phyloP scores from a whole-genome alignment of 2,329 filamentous ascomycete genomes.

The Pseudonectria foliicola region DNA sequence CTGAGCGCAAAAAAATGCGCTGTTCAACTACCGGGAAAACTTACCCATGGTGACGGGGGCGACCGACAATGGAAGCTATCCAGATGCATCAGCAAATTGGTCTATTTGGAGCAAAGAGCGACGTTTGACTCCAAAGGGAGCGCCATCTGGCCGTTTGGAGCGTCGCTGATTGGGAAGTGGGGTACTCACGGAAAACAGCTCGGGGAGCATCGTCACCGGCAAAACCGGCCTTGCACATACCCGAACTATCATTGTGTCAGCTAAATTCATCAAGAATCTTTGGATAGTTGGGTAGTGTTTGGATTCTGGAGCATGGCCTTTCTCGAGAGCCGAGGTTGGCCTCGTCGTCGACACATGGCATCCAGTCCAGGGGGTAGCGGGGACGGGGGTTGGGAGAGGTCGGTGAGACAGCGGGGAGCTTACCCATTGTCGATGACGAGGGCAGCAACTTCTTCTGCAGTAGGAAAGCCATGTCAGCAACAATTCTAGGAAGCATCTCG shows the following conservation, averaged over 20 bases:
- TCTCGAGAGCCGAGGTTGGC: background rate
- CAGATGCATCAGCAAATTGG: slow-evolving; percentile 28
- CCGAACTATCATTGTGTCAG: slow-evolving; percentile 66
- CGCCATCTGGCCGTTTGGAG: slow-evolving; percentile 13
- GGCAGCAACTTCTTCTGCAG: slow-evolving; percentile 97
- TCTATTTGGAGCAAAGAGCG: slow-evolving; percentile 5
- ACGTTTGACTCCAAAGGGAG: slow-evolving; percentile 2
- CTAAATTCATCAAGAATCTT: slow-evolving; percentile 1
- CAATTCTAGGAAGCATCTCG: slow-evolving; percentile 10
- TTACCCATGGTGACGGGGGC: slow-evolving; percentile 99
- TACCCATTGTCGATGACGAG: slow-evolving; percentile 99
- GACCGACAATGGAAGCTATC: slow-evolving; percentile 96
- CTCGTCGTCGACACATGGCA: slow-evolving; percentile 7
- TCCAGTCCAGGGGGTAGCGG: slow-evolving; percentile 12
- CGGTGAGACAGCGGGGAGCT: slow-evolving; percentile 46
- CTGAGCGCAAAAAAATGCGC: slow-evolving; percentile 9
- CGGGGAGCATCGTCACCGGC: slow-evolving; percentile 99
- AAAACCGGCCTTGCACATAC: slow-evolving; percentile 99
- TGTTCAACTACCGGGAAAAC: slow-evolving; percentile 27
- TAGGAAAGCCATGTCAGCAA: slow-evolving; percentile 37
- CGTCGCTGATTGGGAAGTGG: slow-evolving; percentile 23
- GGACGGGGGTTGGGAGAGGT: slow-evolving; percentile 21
- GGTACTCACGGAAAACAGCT: slow-evolving; percentile 97
- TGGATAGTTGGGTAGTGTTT: background rate
- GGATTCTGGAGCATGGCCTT: background rate